Evolutionary conservation across 306 rosid genomes (phyloP).

Genomic region (Fragaria vesca): DNA sequence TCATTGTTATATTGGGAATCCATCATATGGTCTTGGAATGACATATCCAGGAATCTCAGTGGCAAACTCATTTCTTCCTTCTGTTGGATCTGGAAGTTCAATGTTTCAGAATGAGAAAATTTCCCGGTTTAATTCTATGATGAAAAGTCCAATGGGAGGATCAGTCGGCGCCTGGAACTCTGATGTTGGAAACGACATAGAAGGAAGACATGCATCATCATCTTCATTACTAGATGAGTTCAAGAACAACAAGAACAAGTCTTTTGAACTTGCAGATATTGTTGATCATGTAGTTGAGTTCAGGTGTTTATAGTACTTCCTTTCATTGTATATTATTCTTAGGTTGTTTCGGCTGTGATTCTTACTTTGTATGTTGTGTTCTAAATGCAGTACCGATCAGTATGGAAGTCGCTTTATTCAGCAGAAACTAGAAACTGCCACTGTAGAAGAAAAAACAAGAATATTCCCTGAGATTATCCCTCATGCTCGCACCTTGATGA

Average conservation of each 20-base stretch:
- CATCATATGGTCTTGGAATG: constrained; percentile 59
- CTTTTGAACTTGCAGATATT: constrained; percentile 89
- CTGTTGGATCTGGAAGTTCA: constrained; percentile 58
- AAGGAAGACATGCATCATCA: constrained; percentile 50
- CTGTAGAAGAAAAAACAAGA: constrained; percentile 66
- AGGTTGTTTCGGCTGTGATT: constrained; percentile 21
- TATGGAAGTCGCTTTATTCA: constrained; percentile 99
- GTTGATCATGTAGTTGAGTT: constrained; percentile 76
- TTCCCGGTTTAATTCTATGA: constrained; percentile 49
- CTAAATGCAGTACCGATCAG: constrained; percentile 84
- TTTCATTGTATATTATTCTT: constrained; percentile 20
- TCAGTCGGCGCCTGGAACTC: constrained; percentile 56
- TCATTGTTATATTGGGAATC: constrained; percentile 54
- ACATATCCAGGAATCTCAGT: constrained; percentile 62
- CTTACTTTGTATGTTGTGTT: constrained; percentile 26
- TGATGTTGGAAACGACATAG: constrained; percentile 57
- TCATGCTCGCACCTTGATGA: constrained; percentile 87
- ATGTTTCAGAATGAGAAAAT: constrained; percentile 63
- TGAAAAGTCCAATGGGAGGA: constrained; percentile 67
- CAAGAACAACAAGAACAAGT: constrained; percentile 79
- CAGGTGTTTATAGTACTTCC: constrained; percentile 50
- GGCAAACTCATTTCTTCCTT: constrained; percentile 49
- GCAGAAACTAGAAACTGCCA: constrained; percentile 87
- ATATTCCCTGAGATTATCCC: constrained; percentile 88
- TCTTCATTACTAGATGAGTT: constrained; percentile 76